Percentiles rank a stretch among this genome's conserved stretches.
These are phyloP conservation scores for Starmerella gropengiesseri DNA, from an alignment of 805 yeast species.

Conservation along the genomic window DNA sequence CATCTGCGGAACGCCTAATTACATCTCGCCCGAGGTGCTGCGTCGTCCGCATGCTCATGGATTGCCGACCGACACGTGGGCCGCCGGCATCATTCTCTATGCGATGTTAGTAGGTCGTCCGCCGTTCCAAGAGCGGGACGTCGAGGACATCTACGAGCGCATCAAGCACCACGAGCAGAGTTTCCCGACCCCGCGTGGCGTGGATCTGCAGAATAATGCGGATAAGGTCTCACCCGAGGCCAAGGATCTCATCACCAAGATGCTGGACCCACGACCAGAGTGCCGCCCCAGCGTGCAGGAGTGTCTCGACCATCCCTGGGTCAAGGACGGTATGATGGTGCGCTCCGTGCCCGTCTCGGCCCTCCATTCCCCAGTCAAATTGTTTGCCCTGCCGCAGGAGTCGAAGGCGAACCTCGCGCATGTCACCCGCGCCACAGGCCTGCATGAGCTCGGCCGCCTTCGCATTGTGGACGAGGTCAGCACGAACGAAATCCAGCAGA, in stretches of 20 bases:
- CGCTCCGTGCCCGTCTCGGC: slow-evolving; percentile 50
- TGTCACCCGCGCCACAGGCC: slow-evolving; percentile 55
- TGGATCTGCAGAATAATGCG: slow-evolving; percentile 37
- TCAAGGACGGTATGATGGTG: slow-evolving; percentile 71
- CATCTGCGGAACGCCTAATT: slow-evolving; percentile 97
- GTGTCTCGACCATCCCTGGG: slow-evolving; percentile 76
- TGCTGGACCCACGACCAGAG: slow-evolving; percentile 67
- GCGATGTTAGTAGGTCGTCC: slow-evolving; percentile 91
- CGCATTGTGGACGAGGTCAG: slow-evolving; percentile 24
- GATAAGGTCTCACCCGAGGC: slow-evolving; percentile 41
- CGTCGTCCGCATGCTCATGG: slow-evolving; percentile 65
- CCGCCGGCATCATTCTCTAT: slow-evolving; percentile 91
- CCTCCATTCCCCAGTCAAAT: slow-evolving; percentile 52
- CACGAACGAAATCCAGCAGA: slow-evolving; percentile 32
- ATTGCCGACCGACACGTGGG: slow-evolving; percentile 95
- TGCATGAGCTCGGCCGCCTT: slow-evolving; percentile 23
- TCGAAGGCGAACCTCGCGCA: slow-evolving; percentile 56
- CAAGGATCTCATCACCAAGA: slow-evolving; percentile 47
- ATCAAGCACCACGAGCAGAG: slow-evolving; percentile 70
- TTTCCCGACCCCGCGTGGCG: slow-evolving; percentile 49
- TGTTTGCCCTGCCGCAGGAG: slow-evolving; percentile 45
- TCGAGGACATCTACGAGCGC: slow-evolving; percentile 81
- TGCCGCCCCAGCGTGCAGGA: slow-evolving; percentile 73
- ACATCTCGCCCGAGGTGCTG: slow-evolving; percentile 95
- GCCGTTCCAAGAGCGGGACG: slow-evolving; percentile 95